These are phyloP conservation scores for Hypocrella siamensis DNA, from an alignment of 2,329 filamentous ascomycete genomes.

Conservation along the genomic window DNA sequence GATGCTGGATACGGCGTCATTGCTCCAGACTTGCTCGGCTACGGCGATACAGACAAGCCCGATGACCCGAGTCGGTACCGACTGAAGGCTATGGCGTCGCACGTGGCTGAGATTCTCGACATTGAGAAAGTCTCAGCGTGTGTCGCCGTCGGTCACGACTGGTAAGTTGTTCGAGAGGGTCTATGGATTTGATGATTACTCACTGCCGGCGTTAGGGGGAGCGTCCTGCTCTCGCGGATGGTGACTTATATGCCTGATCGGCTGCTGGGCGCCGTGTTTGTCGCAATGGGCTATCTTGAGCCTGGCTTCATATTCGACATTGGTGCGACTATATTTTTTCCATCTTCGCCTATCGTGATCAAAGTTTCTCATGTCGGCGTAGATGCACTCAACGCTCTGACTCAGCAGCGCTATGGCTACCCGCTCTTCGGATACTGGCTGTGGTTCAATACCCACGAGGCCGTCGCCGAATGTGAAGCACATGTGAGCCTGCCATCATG, in stretches of 20 bases:
- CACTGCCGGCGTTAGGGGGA: not conserved
- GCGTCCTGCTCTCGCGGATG: not conserved
- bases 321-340: too few species aligned
- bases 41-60: constrained; percentile 31
- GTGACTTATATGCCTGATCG: not conserved
- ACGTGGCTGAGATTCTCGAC: not conserved
- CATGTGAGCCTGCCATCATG: too few species aligned
- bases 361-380: not conserved
- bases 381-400: too few species aligned
- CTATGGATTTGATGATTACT: too few species aligned
- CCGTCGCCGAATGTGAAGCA: not conserved
- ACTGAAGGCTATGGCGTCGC: not conserved
- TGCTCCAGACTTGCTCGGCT: constrained; percentile 44
- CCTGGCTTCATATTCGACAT: not conserved
- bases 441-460: not conserved
- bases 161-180: not conserved
- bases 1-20: constrained; percentile 23
- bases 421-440: not conserved
- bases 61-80: not conserved
- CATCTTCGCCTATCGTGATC: too few species aligned
- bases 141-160: not conserved
- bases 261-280: not conserved
- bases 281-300: not conserved
- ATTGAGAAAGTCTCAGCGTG: not conserved
- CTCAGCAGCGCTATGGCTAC: too few species aligned